Percentiles rank a stretch among this genome's conserved stretches.
Conservation (phyloP, 176 grass and related monocot species). For the Puya raimondii region DNA sequence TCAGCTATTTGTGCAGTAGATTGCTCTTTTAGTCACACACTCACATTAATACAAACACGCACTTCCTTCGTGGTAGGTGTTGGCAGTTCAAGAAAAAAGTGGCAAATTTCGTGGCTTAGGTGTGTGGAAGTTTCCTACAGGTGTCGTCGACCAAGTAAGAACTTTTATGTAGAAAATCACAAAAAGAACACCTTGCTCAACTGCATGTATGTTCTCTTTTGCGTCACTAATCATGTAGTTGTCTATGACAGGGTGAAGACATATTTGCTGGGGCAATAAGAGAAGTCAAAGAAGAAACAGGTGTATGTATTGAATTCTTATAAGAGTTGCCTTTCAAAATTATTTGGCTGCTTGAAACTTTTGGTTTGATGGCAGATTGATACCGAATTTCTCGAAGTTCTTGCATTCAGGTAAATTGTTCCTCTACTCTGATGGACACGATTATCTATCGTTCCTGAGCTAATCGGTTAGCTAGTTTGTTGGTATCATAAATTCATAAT, state of each 20-base stretch:
- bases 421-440: neutral
- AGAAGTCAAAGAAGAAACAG: constrained; percentile 99
- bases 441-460: neutral
- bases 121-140: constrained; percentile 94
- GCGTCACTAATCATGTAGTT: constrained; percentile 20
- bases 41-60: neutral
- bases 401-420: constrained; percentile 69
- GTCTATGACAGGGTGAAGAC: constrained; percentile 58
- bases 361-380: constrained; percentile 55
- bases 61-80: constrained; percentile 38
- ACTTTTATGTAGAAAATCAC: neutral
- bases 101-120: constrained; percentile 60
- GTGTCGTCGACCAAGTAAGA: constrained; percentile 82
- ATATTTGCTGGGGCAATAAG: constrained; percentile 70
- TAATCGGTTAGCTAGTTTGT: neutral
- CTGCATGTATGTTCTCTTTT: neutral
- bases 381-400: constrained; percentile 84
- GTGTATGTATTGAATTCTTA: constrained; percentile 41
- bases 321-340: neutral
- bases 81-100: constrained; percentile 90
- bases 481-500: neutral
- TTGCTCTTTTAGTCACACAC: neutral
- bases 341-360: neutral
- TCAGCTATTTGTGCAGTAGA: neutral
- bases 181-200: neutral